Percentiles rank a stretch among this genome's conserved stretches.
phyloP scores from a whole-genome alignment of 1,284 basidiomycete species.

The Cutaneotrichosporon cavernicola region DNA sequence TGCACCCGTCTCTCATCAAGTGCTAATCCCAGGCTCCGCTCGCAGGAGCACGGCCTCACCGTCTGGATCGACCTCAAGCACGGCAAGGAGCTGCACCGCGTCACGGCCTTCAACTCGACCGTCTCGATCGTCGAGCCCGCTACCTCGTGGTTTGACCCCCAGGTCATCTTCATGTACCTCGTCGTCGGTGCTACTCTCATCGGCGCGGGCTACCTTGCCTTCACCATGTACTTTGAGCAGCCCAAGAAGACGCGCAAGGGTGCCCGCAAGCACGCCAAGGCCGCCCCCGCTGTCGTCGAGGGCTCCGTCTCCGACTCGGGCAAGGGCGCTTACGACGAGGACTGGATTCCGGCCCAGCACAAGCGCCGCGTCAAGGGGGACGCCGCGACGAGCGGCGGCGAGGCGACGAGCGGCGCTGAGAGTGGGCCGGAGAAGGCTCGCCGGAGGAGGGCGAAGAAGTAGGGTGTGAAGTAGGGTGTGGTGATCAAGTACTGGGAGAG shows the following conservation, averaged over 20 bases:
- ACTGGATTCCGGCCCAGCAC: constrained; percentile 88
- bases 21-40: constrained; percentile 54
- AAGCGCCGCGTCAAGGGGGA: constrained; percentile 58
- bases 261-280: constrained; percentile 32
- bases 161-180: constrained; percentile 72
- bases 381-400: constrained; percentile 34
- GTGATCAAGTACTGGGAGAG: constrained; percentile 23
- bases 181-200: constrained; percentile 67
- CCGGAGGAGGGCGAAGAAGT: constrained; percentile 33
- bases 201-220: constrained; percentile 67
- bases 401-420: constrained; percentile 44
- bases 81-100: constrained; percentile 55
- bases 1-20: neutral
- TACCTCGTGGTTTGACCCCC: constrained; percentile 72
- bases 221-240: constrained; percentile 62
- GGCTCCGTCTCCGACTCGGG: constrained; percentile 58
- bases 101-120: constrained; percentile 73
- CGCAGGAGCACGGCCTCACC: constrained; percentile 73
- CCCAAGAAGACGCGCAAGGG: constrained; percentile 47
- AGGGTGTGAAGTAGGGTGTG: constrained; percentile 19
- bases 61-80: constrained; percentile 63
- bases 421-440: constrained; percentile 40
- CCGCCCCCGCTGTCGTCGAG: constrained; percentile 41
- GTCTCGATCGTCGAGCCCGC: constrained; percentile 80
- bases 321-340: constrained; percentile 73